Percentiles rank a stretch among this genome's conserved stretches.
Conservation (phyloP, 768 basidiomycete species). For the Exsudoporus frostii region DNA sequence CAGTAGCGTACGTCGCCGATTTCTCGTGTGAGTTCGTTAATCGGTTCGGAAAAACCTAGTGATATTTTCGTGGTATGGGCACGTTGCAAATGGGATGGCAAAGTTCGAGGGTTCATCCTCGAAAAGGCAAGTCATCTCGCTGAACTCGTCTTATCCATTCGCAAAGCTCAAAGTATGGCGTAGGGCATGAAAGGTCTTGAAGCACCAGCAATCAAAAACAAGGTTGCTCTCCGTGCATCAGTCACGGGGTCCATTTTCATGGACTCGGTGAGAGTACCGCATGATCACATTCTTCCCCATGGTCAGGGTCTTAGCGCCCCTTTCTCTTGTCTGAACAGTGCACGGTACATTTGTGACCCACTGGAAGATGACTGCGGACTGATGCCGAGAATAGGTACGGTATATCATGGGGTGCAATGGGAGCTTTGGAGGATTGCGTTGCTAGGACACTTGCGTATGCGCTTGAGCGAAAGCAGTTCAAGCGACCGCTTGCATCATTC, state of each 20-base stretch:
- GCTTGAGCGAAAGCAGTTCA: constrained; percentile 87
- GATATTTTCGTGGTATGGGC: constrained; percentile 96
- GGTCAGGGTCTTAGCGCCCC: constrained; percentile 77
- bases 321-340: constrained; percentile 91
- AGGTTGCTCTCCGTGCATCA: constrained; percentile 84
- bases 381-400: constrained; percentile 51
- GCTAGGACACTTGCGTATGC: constrained; percentile 75
- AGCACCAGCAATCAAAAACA: constrained; percentile 89
- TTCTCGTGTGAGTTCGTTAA: constrained; percentile 7
- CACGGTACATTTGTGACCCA: constrained; percentile 43
- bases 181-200: constrained; percentile 81
- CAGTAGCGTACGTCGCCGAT: constrained; percentile 65
- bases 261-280: constrained; percentile 79
- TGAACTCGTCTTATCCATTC: neutral
- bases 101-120: constrained; percentile 84
- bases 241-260: constrained; percentile 87
- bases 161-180: neutral
- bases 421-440: constrained; percentile 91
- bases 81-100: constrained; percentile 89
- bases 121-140: constrained; percentile 61
- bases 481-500: constrained; percentile 86
- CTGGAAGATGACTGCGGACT: neutral
- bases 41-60: constrained; percentile 34
- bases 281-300: constrained; percentile 73
- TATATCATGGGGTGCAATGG: constrained; percentile 95